phyloP scores from a whole-genome alignment of 2,329 filamentous ascomycete species.

The Trichophyton schoenleinii region DNA sequence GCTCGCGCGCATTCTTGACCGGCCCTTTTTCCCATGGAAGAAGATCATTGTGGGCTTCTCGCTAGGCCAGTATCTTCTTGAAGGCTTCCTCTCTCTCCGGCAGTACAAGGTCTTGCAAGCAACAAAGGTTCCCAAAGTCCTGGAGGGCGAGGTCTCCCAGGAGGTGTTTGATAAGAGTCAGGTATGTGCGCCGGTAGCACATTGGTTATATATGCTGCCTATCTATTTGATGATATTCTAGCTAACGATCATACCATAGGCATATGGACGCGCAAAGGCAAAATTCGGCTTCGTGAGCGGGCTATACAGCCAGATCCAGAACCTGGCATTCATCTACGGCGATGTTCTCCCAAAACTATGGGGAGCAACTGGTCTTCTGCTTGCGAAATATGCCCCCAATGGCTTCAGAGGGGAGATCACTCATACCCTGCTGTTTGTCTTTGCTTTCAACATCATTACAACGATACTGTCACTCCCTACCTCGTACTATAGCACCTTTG shows the following conservation, averaged over 20 bases:
- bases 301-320: slow-evolving; percentile 77
- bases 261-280: slow-evolving; percentile 90
- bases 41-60: slow-evolving; percentile 90
- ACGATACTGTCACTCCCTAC: slow-evolving; percentile 67
- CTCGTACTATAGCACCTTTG: slow-evolving; percentile 85
- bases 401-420: slow-evolving; percentile 78
- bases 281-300: slow-evolving; percentile 72
- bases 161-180: slow-evolving; percentile 91
- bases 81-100: slow-evolving; percentile 75
- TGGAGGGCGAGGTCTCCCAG: slow-evolving; percentile 76
- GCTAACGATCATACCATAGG: slow-evolving; percentile 32
- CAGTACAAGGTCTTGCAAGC: slow-evolving; percentile 80
- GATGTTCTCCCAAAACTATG: slow-evolving; percentile 86
- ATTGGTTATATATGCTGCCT: background rate
- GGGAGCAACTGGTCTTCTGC: slow-evolving; percentile 62
- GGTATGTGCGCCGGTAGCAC: slow-evolving; percentile 29
- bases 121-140: slow-evolving; percentile 68
- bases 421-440: slow-evolving; percentile 84
- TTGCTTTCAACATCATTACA: slow-evolving; percentile 71
- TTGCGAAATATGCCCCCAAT: slow-evolving; percentile 61
- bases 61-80: slow-evolving; percentile 77
- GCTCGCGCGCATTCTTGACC: slow-evolving; percentile 77
- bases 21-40: slow-evolving; percentile 94
- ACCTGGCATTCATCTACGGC: slow-evolving; percentile 76
- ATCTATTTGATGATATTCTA: background rate